phyloP scores from a whole-genome alignment of 1,284 basidiomycete genomes.

The Neolentinus lepideus region DNA sequence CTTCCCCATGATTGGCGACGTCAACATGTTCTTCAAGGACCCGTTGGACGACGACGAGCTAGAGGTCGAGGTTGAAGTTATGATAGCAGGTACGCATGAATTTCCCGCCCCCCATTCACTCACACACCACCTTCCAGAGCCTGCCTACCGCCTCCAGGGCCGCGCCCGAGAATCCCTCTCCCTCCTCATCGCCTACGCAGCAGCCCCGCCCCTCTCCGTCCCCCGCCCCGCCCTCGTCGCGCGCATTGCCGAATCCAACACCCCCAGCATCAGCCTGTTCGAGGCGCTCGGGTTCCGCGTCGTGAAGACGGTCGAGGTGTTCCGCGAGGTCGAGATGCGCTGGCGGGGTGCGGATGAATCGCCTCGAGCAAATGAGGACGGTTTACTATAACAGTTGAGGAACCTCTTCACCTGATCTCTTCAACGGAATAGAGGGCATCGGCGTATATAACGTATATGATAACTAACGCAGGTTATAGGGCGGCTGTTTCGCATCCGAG shows the following conservation, averaged over 20 bases:
- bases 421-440: no score
- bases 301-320: constrained; percentile 62
- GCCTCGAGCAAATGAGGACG: no score
- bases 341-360: constrained; percentile 9
- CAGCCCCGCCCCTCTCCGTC: constrained; percentile 18
- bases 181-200: constrained; percentile 56
- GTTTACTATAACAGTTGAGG: no score
- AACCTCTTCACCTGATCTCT: no score
- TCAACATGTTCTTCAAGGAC: constrained; percentile 83
- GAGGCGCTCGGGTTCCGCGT: constrained; percentile 60
- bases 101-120: constrained; percentile 1
- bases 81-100: constrained; percentile 65
- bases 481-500: no score
- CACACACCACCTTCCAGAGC: constrained; percentile 33
- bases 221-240: constrained; percentile 39
- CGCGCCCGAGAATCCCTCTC: constrained; percentile 58
- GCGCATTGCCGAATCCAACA: constrained; percentile 47
- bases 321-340: constrained; percentile 70
- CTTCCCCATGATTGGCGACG: constrained; percentile 84
- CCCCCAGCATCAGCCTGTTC: constrained; percentile 53
- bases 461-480: no score
- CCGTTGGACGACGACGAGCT: constrained; percentile 32
- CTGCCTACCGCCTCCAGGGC: constrained; percentile 55
- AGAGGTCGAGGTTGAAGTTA: constrained; percentile 67
- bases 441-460: no score